Base-by-base conservation (phyloP, 257 asterid species). In the Oldenlandia corymbosa region DNA sequence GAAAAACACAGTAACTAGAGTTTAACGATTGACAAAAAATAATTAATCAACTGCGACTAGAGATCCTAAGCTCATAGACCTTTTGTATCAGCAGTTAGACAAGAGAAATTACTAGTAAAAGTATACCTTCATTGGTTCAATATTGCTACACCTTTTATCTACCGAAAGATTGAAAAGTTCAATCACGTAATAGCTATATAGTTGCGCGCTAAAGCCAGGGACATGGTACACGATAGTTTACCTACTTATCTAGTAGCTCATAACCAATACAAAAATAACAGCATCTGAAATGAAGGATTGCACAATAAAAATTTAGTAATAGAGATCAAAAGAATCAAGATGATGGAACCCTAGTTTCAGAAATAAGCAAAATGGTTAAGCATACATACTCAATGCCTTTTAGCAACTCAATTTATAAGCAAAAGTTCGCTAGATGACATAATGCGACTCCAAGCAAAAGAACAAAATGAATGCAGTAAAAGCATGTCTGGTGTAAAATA, bases 401-500 rank as follows among this genome's bases (percentile, higher is more conserved):
- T 34, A 8, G 26, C 18, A 48, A 26, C 32, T 17, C 10, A 18
- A 34, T 13, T 1, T 16, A 12, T 48, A 1, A 11, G 1, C 48
- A 59, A 68, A 10, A 45, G 31, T 31, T 30, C 14, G 27, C 53
- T 10, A 48, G n/a, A 7, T 13, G 18, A 26, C 21, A 12, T 23
- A 24, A 7, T n/a, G 24, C 37, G 23, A n/a, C 53, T 10, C 36
- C 28, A 48, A 31, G n/a, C 13, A 59, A n/a, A 4, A 2, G n/a
- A n/a, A 51, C 2, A 50, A 13, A 41, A 60, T 9, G 36, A 16
- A 55, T 65, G 68, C 55, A 50, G 39, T 45, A 26, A 57, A 67
- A 68, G 5, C 32, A 43, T 42, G 28, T 41, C 28, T 50, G 39
- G 41, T 20, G 5, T 5, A 46, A 41, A 10, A 21, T 21, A 5